These are phyloP conservation scores for Eucalyptus paniculata DNA, from an alignment of 345 rosid genomes.

Conservation along the genomic window DNA sequence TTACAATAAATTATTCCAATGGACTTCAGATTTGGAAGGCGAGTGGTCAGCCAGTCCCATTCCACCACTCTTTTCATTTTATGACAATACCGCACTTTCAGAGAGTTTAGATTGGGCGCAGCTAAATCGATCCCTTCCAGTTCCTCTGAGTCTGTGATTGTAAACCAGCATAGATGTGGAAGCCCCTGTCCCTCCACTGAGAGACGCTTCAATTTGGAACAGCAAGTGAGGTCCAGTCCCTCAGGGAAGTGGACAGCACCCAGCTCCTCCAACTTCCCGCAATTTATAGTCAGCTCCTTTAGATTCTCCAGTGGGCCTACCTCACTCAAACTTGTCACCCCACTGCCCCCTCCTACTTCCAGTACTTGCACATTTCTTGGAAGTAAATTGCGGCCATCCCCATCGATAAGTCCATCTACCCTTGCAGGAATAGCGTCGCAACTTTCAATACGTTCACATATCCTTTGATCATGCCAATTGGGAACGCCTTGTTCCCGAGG, in stretches of 20 bases:
- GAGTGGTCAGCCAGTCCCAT: not conserved
- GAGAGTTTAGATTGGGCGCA: not conserved
- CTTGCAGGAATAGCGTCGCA: fast-evolving
- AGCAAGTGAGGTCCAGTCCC: fast-evolving
- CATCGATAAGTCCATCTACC: fast-evolving
- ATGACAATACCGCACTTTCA: fast-evolving
- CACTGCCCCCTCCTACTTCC: not conserved
- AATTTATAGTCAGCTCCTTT: not conserved
- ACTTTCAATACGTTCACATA: fast-evolving
- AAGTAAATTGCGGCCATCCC: not conserved
- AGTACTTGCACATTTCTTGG: not conserved
- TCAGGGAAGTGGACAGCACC: not conserved
- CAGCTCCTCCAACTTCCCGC: not conserved
- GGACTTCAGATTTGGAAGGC: conserved; percentile 1
- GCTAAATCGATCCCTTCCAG: not conserved
- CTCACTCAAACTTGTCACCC: not conserved
- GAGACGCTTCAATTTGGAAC: not conserved
- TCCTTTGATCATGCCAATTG: not conserved
- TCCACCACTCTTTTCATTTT: not conserved
- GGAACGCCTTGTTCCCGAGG: no score
- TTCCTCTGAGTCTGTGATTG: fast-evolving
- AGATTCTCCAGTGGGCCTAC: not conserved
- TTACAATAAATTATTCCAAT: not conserved
- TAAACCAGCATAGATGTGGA: fast-evolving
- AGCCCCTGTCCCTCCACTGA: not conserved